phyloP scores from a whole-genome alignment of 805 yeast genomes.

The Ogataea minuta region DNA sequence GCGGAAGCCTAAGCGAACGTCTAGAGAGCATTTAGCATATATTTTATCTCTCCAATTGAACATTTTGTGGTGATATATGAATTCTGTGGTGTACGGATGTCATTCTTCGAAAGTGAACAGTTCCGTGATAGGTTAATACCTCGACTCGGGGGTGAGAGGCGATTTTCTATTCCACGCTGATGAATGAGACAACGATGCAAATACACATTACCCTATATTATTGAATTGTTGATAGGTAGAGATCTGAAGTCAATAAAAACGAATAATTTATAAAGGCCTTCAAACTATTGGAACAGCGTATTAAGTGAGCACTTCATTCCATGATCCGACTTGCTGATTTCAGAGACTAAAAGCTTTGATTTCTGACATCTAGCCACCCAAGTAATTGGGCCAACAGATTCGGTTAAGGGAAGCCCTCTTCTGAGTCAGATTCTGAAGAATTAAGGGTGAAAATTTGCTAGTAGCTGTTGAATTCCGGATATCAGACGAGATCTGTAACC shows the following conservation, averaged over 20 bases:
- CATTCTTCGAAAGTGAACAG: constrained; percentile 38
- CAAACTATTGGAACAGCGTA: constrained; percentile 40
- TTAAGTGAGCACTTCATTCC: constrained; percentile 44
- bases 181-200: constrained; percentile 48
- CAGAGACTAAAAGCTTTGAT: constrained; percentile 20
- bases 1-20: neutral
- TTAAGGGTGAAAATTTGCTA: constrained; percentile 28
- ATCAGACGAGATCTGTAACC: constrained; percentile 32
- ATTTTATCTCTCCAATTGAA: constrained; percentile 26
- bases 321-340: constrained; percentile 31
- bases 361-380: constrained; percentile 30
- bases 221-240: constrained; percentile 25
- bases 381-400: constrained; percentile 46
- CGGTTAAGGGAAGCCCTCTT: constrained; percentile 34
- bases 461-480: constrained; percentile 2
- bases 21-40: constrained; percentile 3
- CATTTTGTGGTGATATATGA: neutral
- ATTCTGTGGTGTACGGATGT: constrained; percentile 9
- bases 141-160: constrained; percentile 45
- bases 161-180: constrained; percentile 44
- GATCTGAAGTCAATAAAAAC: constrained; percentile 37
- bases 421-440: constrained; percentile 33
- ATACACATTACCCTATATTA: constrained; percentile 26
- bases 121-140: constrained; percentile 39
- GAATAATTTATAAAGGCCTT: constrained; percentile 35